Evolutionary conservation across 176 grass and related monocot species (phyloP).

Genomic region (Raddia guianensis): DNA sequence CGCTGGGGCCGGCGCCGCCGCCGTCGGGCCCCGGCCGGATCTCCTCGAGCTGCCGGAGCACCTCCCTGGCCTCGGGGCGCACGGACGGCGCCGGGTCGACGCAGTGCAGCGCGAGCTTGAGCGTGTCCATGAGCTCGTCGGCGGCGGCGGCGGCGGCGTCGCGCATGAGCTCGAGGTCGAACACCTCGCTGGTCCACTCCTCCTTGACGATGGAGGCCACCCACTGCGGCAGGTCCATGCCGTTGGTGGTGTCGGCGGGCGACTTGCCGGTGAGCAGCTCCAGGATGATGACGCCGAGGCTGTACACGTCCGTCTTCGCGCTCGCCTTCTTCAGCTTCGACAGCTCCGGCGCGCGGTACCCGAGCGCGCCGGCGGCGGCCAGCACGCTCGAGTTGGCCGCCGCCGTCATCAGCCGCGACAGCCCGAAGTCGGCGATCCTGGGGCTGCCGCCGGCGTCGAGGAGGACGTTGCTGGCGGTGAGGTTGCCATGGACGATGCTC

Average conservation of each 20-base stretch:
- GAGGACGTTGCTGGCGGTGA: constrained; percentile 74
- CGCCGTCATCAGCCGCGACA: constrained; percentile 78
- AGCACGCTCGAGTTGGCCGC: constrained; percentile 72
- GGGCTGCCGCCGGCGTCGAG: constrained; percentile 56
- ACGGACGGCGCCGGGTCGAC: constrained; percentile 60
- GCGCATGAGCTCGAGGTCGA: constrained; percentile 80
- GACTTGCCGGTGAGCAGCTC: constrained; percentile 88
- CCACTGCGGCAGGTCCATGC: constrained; percentile 83
- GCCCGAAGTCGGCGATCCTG: constrained; percentile 71
- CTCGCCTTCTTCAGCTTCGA: constrained; percentile 84
- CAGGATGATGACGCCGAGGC: constrained; percentile 82
- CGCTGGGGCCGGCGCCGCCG: constrained; percentile 21
- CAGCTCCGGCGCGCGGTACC: constrained; percentile 79
- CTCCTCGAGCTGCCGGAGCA: constrained; percentile 75
- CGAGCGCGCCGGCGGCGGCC: constrained; percentile 57
- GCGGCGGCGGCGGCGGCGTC: constrained; percentile 39
- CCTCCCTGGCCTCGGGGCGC: constrained; percentile 65
- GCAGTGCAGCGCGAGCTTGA: constrained; percentile 86
- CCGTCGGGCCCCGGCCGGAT: constrained; percentile 60
- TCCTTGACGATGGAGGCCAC: constrained; percentile 84
- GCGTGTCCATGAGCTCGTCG: constrained; percentile 79
- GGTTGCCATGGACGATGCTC: constrained; percentile 74
- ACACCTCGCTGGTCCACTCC: constrained; percentile 94
- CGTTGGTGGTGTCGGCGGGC: constrained; percentile 67
- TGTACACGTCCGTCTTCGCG: constrained; percentile 84